A percentile compares a stretch with the other conserved stretches of the same genome.
Conservation (phyloP, 2,329 filamentous ascomycete species). For the Phoma sp. region DNA sequence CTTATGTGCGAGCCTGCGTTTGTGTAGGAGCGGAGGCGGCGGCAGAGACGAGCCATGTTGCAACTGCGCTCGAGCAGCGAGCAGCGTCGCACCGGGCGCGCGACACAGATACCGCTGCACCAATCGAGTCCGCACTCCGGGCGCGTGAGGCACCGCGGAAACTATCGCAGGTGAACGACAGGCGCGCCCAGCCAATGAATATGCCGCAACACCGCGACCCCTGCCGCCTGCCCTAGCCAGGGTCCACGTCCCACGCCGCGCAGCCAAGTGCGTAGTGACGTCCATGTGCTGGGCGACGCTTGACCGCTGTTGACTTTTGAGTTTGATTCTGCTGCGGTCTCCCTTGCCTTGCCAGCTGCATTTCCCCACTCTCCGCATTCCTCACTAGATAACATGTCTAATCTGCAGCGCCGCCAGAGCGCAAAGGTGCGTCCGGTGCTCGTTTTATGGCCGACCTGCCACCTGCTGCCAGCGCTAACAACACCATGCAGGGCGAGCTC, state of each 20-base stretch:
- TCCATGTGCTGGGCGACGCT: background rate
- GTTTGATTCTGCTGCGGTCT: background rate
- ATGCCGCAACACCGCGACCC: background rate
- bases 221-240: background rate
- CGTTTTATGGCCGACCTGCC: background rate
- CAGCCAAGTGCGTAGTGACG: background rate
- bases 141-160: slow-evolving; percentile 18
- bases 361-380: background rate
- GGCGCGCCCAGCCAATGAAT: background rate
- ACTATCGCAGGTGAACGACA: slow-evolving; percentile 6
- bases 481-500: slow-evolving; percentile 38
- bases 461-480: background rate
- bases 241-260: background rate
- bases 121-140: slow-evolving; percentile 18
- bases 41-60: too few relatives aligned
- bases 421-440: slow-evolving; percentile 24
- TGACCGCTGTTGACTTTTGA: background rate
- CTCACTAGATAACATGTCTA: slow-evolving; percentile 4
- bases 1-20: too few relatives aligned
- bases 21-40: too few relatives aligned
- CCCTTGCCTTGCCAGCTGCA: background rate
- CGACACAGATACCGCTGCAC: slow-evolving; percentile 5
- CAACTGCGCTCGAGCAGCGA: background rate
- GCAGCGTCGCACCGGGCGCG: background rate
- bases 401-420: slow-evolving; percentile 46